Percentiles rank a stretch among this genome's conserved stretches.
Conservation (phyloP, 164 flowering plant species). For the Magnolia kwangsiensis region DNA sequence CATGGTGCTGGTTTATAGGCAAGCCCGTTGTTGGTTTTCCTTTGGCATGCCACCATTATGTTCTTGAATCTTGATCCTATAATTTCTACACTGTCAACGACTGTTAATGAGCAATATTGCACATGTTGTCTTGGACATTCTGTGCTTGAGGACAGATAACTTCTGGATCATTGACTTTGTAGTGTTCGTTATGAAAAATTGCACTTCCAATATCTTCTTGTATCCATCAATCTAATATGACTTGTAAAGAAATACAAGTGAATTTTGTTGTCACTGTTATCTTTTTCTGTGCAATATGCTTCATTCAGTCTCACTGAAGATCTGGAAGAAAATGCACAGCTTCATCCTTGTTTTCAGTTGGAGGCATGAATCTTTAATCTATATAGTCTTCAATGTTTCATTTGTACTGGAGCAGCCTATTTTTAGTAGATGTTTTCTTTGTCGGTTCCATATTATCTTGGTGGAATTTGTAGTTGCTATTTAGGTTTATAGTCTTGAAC, state of each 20-base stretch:
- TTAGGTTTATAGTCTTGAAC: too few relatives aligned
- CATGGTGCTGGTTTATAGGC: conserved; percentile 20
- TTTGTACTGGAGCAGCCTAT: too few relatives aligned
- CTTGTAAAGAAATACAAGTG: background rate
- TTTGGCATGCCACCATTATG: conserved; percentile 47
- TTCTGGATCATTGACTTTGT: background rate
- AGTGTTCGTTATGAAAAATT: background rate
- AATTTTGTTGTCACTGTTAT: too few relatives aligned
- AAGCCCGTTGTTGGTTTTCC: conserved; percentile 38
- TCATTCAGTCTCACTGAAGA: background rate
- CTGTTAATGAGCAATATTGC: conserved; percentile 17
- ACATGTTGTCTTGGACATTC: background rate
- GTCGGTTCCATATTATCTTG: too few relatives aligned
- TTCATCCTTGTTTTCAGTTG: background rate
- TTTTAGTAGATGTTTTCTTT: too few relatives aligned
- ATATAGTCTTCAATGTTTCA: background rate
- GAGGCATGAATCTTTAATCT: background rate
- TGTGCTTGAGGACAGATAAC: background rate
- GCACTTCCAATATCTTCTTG: background rate
- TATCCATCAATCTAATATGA: background rate
- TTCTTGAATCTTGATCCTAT: conserved; percentile 19
- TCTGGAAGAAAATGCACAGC: background rate
- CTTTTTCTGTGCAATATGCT: background rate
- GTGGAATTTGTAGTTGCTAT: too few relatives aligned
- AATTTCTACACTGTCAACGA: too few relatives aligned